Conservation (phyloP, 2,329 filamentous ascomycete genomes). For the Phialophora chinensis region DNA sequence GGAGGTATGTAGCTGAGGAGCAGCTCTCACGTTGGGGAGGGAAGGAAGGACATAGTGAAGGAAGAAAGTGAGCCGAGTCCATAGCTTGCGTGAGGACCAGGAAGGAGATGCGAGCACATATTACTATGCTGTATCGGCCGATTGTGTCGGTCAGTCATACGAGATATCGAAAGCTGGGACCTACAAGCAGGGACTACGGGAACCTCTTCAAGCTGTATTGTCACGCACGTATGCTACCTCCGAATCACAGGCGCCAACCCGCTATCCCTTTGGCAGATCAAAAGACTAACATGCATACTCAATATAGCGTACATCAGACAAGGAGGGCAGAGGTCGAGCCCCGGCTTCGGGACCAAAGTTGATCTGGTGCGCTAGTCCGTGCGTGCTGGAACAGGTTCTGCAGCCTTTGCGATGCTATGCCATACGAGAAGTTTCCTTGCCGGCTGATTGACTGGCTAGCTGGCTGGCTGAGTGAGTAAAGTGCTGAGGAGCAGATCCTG, state of each 20-base stretch:
- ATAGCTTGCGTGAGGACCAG: not conserved
- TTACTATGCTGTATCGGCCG: too few relatives aligned
- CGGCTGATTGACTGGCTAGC: too few relatives aligned
- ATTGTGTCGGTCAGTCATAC: not conserved
- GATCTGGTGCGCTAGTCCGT: too few relatives aligned
- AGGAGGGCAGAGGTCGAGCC: too few relatives aligned
- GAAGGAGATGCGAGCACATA: not conserved
- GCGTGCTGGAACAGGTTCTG: too few relatives aligned
- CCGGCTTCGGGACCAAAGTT: too few relatives aligned
- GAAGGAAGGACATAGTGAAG: not conserved
- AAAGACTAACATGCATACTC: too few relatives aligned
- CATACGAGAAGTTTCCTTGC: too few relatives aligned
- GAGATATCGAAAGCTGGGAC: not conserved
- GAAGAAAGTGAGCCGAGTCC: not conserved
- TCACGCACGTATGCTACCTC: not conserved
- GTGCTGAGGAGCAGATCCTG: too few relatives aligned
- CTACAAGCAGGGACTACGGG: not conserved
- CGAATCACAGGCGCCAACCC: not conserved
- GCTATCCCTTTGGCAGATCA: not conserved
- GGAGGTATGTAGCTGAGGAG: conserved; percentile 57
- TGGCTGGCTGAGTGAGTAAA: too few relatives aligned
- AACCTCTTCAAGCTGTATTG: not conserved
- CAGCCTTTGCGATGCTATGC: too few relatives aligned
- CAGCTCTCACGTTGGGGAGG: not conserved
- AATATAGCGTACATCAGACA: too few relatives aligned